Conservation (phyloP, 495 filamentous ascomycete species). For the Tuber borchii region DNA sequence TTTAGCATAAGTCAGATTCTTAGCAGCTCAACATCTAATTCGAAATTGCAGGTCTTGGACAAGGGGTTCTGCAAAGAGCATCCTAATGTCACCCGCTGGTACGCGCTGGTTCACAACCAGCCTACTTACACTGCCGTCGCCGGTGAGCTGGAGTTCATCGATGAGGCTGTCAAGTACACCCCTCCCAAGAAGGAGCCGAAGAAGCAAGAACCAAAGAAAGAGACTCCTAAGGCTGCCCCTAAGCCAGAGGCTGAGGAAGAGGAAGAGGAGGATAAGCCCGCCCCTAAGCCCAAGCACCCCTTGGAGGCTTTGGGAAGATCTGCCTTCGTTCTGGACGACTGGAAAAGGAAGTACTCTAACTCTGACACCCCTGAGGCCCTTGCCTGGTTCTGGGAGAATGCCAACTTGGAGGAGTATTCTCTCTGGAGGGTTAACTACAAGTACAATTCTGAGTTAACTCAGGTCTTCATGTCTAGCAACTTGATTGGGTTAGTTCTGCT, state of each 20-base stretch:
- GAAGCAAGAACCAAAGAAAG: constrained; percentile 59
- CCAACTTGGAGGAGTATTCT: constrained; percentile 87
- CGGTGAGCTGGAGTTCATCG: constrained; percentile 65
- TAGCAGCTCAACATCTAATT: constrained; percentile 18
- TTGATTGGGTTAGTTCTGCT: constrained; percentile 57
- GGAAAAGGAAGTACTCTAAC: constrained; percentile 99
- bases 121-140: constrained; percentile 75
- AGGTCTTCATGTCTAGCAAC: constrained; percentile 97
- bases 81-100: constrained; percentile 89
- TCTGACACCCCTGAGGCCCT: constrained; percentile 78
- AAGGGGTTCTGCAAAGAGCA: constrained; percentile 72
- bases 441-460: constrained; percentile 95
- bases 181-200: constrained; percentile 80
- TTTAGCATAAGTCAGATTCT: constrained; percentile 11
- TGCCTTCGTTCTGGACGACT: constrained; percentile 80
- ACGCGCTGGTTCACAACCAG: constrained; percentile 85
- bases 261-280: constrained; percentile 61
- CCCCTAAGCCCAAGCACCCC: constrained; percentile 93
- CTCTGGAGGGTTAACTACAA: constrained; percentile 90
- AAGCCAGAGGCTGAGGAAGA: constrained; percentile 56
- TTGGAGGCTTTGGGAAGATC: constrained; percentile 77
- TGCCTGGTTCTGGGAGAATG: constrained; percentile 98
- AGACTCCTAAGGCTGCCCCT: constrained; percentile 52
- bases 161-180: constrained; percentile 75
- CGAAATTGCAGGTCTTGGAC: constrained; percentile 56